A percentile compares a stretch with the other conserved stretches of the same genome.
phyloP scores from a whole-genome alignment of 495 filamentous ascomycete genomes.

The Hypomontagnella monticulosa region DNA sequence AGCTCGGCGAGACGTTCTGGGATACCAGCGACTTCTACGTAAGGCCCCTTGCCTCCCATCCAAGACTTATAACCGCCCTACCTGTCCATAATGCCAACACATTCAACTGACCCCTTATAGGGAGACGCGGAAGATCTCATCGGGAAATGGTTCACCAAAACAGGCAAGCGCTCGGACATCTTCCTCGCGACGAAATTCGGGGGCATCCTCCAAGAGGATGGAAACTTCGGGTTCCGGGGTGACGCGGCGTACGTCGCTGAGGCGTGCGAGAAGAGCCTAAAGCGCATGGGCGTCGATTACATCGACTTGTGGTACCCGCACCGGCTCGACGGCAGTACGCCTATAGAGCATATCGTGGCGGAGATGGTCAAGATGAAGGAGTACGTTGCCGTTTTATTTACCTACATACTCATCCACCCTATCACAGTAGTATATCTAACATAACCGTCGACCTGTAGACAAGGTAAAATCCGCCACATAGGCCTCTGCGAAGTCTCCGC shows the following conservation, averaged over 20 bases:
- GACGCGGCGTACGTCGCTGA: slow-evolving; percentile 60
- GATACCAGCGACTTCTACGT: slow-evolving; percentile 64
- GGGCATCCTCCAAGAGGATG: slow-evolving; percentile 20
- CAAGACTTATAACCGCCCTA: too few relatives aligned
- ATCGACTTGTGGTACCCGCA: slow-evolving; percentile 62
- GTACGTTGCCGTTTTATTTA: slow-evolving; percentile 47
- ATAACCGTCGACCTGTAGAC: slow-evolving; percentile 11
- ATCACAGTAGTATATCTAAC: background rate
- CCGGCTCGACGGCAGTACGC: slow-evolving; percentile 48
- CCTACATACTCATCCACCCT: background rate
- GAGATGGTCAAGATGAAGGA: slow-evolving; percentile 61
- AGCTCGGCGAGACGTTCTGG: slow-evolving; percentile 66
- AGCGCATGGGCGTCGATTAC: slow-evolving; percentile 53
- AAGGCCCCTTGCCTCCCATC: background rate
- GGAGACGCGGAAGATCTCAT: slow-evolving; percentile 64
- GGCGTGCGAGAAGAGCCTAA: slow-evolving; percentile 59
- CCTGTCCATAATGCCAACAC: slow-evolving; percentile 3
- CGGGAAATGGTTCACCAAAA: slow-evolving; percentile 65
- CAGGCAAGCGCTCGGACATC: slow-evolving; percentile 63
- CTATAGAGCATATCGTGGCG: slow-evolving; percentile 57
- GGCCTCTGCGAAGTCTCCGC: slow-evolving; percentile 67
- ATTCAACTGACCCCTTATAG: slow-evolving; percentile 23
- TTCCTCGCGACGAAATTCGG: slow-evolving; percentile 70
- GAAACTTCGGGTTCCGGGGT: slow-evolving; percentile 45
- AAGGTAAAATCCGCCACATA: slow-evolving; percentile 68